Evolutionary conservation across 192 early-diverging fungal species (phyloP).

Genomic region (Pilobolus umbonatus): DNA sequence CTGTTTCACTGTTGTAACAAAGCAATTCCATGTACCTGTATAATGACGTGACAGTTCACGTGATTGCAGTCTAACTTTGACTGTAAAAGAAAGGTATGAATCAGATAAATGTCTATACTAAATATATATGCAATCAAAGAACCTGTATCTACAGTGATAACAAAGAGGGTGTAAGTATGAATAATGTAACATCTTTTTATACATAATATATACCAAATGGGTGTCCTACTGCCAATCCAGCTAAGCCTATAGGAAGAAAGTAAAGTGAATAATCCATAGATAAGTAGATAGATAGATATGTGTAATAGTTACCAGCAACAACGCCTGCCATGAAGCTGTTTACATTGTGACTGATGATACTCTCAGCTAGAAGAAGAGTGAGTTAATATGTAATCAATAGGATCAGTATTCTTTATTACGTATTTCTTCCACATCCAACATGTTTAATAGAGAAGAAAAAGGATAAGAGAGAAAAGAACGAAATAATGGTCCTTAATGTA

Average conservation of each 20-base stretch:
- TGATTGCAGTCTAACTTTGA: constrained; percentile 55
- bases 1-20: constrained; percentile 45
- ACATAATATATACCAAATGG: constrained; percentile 46
- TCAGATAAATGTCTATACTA: background rate
- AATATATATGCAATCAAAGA: background rate
- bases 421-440: constrained; percentile 36
- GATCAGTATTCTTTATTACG: constrained; percentile 17
- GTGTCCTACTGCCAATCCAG: constrained; percentile 55
- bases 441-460: background rate
- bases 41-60: constrained; percentile 46
- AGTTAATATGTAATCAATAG: background rate
- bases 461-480: background rate
- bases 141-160: constrained; percentile 23
- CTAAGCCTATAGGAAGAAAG: constrained; percentile 35
- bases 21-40: constrained; percentile 56
- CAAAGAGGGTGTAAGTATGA: background rate
- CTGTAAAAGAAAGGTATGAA: constrained; percentile 19
- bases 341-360: constrained; percentile 17
- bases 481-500: background rate
- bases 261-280: background rate
- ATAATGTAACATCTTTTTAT: background rate
- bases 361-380: constrained; percentile 14
- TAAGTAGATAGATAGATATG: background rate
- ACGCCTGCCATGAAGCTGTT: constrained; percentile 23
- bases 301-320: constrained; percentile 21